These are phyloP conservation scores for Aechmea fasciata DNA, from an alignment of 176 grass and related monocot species.

Conservation along the genomic window DNA sequence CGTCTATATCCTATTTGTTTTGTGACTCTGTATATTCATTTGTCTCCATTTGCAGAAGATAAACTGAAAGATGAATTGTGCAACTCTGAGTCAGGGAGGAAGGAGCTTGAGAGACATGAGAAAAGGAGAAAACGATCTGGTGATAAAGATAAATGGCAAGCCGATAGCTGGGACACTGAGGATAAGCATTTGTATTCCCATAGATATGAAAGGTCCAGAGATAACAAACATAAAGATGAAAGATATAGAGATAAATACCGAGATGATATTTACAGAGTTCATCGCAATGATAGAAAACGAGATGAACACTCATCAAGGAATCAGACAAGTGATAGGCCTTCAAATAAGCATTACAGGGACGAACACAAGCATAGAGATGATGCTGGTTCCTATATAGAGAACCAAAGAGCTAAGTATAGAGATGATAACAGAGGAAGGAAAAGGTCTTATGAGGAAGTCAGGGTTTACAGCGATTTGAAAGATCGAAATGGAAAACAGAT, in stretches of 20 bases:
- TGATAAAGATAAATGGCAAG: constrained; percentile 30
- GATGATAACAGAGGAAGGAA: constrained; percentile 36
- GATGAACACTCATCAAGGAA: constrained; percentile 21
- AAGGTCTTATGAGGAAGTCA: constrained; percentile 27
- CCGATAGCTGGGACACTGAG: constrained; percentile 6
- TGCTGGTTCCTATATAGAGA: constrained; percentile 12
- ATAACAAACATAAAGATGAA: constrained; percentile 26
- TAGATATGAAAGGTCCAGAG: constrained; percentile 23
- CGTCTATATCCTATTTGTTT: neutral
- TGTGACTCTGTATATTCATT: neutral
- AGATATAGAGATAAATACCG: constrained; percentile 19
- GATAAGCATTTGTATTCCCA: constrained; percentile 10
- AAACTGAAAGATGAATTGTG: constrained; percentile 23
- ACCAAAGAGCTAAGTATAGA: constrained; percentile 23
- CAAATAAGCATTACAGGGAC: constrained; percentile 23
- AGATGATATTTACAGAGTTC: constrained; percentile 24
- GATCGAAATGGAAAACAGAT: constrained; percentile 23
- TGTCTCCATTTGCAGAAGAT: constrained; percentile 12
- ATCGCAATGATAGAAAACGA: constrained; percentile 16
- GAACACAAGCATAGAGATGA: constrained; percentile 18
- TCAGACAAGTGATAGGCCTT: constrained; percentile 16
- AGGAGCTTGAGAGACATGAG: constrained; percentile 21
- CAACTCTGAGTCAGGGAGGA: constrained; percentile 13
- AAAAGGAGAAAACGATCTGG: constrained; percentile 14
- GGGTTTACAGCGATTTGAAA: constrained; percentile 14